Base-by-base conservation (phyloP, 352 stramenopile genomes). In the Achlya hypogyna region DNA sequence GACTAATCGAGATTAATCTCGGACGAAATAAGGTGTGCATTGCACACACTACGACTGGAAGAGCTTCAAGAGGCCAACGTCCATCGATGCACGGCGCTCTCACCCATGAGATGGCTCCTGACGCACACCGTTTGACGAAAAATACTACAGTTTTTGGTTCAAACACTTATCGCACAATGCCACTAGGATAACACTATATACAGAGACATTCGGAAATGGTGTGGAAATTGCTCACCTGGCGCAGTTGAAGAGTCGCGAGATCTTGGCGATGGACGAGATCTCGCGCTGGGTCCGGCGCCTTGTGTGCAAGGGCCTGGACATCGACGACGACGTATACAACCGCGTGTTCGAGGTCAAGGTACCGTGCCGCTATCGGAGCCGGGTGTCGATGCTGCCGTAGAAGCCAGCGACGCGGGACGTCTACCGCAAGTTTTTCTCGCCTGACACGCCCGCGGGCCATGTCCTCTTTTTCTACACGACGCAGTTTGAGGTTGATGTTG, bases 381-480 rank as follows among this genome's bases (percentile, higher is more conserved):
- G 20, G 29, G 8, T 18, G 25, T 29, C 8, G 34, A 20, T 28
- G 5, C 12, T 18, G 35, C 22, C 32, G 60, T 38, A 67, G 60
- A 67, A 67, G 51, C 25, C 49, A n/a, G 42, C 60, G 23, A 60
- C 60, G 4, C 60, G 60, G 5, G 60, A 67, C 5, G 22, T 67
- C 9, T 67, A 58, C 31, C 40, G 43, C 14, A 23, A 25, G 31
- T 94, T 94, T 69, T 89, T 91, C 52, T 73, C 75, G 25, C 52
- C 74, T 0, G 72, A 79, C 40, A 78, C 73, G 0, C 77, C 86
- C 10, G 76, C 82, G 29, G 84, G 86, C 1, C 87, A 74, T 56
- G 74, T 93, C 18, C 65, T 91, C 5, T 95, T 95, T 70, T 93
- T 93, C 65, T 89, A 75, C 51, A 75, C 78, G 31, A 74, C 71